phyloP scores from a whole-genome alignment of 148 eudicot genomes.

The Dianthus caryophyllus region DNA sequence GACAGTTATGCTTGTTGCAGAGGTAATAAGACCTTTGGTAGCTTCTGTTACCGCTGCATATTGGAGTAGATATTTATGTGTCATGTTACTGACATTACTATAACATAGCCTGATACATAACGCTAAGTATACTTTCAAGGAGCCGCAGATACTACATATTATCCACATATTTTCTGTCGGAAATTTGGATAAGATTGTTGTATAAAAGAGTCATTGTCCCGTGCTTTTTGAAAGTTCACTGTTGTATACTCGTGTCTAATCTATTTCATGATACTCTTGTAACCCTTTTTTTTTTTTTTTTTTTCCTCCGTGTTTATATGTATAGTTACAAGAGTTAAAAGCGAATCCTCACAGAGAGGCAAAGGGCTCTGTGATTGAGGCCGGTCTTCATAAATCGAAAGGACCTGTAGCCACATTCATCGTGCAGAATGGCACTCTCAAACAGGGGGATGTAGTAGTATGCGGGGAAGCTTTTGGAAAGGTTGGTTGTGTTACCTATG shows the following conservation, averaged over 20 bases:
- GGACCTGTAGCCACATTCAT: conserved; percentile 92
- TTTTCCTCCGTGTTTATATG: conserved; percentile 8
- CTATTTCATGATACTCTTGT: no score
- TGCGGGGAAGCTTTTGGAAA: conserved; percentile 98
- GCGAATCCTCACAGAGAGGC: conserved; percentile 94
- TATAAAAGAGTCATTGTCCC: neutral
- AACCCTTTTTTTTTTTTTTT: conserved; percentile 10
- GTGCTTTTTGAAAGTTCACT: conserved; percentile 1
- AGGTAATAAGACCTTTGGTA: conserved; percentile 43
- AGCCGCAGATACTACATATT: neutral
- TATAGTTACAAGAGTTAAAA: conserved; percentile 97
- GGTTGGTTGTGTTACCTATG: conserved; percentile 41
- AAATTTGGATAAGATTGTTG: neutral
- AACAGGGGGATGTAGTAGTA: conserved; percentile 69
- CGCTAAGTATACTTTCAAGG: neutral
- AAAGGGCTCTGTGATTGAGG: conserved; percentile 90
- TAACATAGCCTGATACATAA: neutral
- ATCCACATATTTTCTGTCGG: neutral
- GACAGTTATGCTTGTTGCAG: conserved; percentile 94
- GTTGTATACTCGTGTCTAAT: no score
- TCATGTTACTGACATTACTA: conserved; percentile 3
- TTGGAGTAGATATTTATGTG: conserved; percentile 9
- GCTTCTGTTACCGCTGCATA: neutral
- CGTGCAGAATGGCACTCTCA: conserved; percentile 97
- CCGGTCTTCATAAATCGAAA: conserved; percentile 91